phyloP scores from a whole-genome alignment of 2,329 filamentous ascomycete genomes.

The Eurotiales sp. region DNA sequence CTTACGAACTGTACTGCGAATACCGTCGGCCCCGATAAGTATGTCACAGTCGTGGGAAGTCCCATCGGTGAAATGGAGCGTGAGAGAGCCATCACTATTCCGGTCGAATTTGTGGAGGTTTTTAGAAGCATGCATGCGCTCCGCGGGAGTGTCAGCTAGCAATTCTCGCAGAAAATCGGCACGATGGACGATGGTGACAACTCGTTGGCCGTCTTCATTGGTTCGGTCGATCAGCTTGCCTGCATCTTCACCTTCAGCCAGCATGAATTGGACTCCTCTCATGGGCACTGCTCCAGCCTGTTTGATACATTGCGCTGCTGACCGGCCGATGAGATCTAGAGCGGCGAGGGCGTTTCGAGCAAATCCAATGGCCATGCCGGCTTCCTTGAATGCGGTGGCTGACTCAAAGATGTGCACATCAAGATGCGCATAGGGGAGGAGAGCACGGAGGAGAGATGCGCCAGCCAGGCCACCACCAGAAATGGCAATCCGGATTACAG shows the following conservation, averaged over 20 bases:
- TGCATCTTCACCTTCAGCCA: slow-evolving; percentile 25
- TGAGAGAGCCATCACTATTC: slow-evolving; percentile 15
- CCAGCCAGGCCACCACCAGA: slow-evolving; percentile 43
- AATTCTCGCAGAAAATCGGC: slow-evolving; percentile 12
- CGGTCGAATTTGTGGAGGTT: slow-evolving; percentile 20
- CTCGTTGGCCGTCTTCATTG: slow-evolving; percentile 25
- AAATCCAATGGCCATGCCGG: slow-evolving; percentile 40
- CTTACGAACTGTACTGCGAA: background rate
- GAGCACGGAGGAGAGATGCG: slow-evolving; percentile 33
- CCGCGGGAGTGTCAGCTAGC: slow-evolving; percentile 3
- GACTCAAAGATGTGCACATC: slow-evolving; percentile 38
- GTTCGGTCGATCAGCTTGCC: slow-evolving; percentile 27
- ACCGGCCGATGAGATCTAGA: slow-evolving; percentile 31
- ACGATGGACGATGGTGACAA: slow-evolving; percentile 5
- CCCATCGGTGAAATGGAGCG: slow-evolving; percentile 15
- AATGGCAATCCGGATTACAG: slow-evolving; percentile 23
- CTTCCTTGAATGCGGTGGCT: slow-evolving; percentile 28
- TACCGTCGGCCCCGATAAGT: background rate
- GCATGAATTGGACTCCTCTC: slow-evolving; percentile 17
- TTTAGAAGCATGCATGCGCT: slow-evolving; percentile 33
- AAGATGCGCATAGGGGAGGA: slow-evolving; percentile 32
- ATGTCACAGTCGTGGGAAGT: slow-evolving; percentile 2
- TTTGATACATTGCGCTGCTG: slow-evolving; percentile 5
- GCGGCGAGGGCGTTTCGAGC: slow-evolving; percentile 36
- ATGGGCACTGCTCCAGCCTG: slow-evolving; percentile 20